Evolutionary conservation across 345 rosid genomes (phyloP).

Genomic region (Salix dunnii): DNA sequence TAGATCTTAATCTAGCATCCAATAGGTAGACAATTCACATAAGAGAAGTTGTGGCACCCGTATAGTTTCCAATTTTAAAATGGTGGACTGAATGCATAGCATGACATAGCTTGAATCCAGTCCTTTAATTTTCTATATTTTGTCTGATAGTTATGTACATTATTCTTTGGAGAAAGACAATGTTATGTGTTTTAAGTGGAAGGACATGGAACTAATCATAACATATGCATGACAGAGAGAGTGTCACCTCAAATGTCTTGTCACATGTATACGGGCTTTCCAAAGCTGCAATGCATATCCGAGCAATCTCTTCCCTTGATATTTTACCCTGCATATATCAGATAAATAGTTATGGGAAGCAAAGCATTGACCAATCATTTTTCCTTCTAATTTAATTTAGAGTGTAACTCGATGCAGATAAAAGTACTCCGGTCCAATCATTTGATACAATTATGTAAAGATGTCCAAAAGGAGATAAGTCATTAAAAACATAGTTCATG

Average conservation of each 20-base stretch:
- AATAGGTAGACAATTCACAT: no score
- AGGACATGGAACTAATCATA: not conserved
- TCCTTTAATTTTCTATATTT: not conserved
- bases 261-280: slow-evolving; percentile 72
- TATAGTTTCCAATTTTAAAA: no score
- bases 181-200: not conserved
- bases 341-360: not conserved
- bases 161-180: not conserved
- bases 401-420: not conserved
- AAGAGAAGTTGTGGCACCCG: no score
- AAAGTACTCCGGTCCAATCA: not conserved
- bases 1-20: no score
- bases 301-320: slow-evolving; percentile 92
- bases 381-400: not conserved
- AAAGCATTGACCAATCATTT: not conserved
- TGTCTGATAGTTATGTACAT: not conserved
- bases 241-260: slow-evolving; percentile 85
- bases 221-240: not conserved
- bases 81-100: no score
- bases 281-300: slow-evolving; percentile 75
- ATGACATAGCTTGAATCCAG: no score
- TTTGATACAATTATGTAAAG: not conserved
- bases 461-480: not conserved
- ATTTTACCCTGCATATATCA: slow-evolving; percentile 63
- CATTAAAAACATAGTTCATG: no score